Conservation (phyloP, 2,329 filamentous ascomycete genomes). For the Colletotrichum sp. region DNA sequence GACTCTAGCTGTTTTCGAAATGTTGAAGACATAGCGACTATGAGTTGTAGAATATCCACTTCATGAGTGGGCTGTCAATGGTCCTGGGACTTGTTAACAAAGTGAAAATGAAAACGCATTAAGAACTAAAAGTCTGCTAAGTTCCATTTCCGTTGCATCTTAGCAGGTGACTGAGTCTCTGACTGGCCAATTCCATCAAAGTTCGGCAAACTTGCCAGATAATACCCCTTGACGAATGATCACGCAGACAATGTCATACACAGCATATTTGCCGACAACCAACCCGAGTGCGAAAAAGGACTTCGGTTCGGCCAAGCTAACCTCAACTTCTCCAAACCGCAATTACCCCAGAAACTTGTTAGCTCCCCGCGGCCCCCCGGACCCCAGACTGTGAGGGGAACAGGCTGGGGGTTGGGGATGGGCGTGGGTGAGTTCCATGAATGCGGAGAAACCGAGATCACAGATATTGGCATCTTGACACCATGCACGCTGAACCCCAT, state of each 20-base stretch:
- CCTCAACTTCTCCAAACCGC: neutral
- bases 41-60: neutral
- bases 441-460: neutral
- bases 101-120: neutral
- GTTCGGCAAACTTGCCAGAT: neutral
- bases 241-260: neutral
- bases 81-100: no score
- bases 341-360: neutral
- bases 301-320: neutral
- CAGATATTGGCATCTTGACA: neutral
- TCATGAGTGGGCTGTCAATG: neutral
- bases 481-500: neutral
- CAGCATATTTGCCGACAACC: neutral
- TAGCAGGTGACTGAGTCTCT: neutral
- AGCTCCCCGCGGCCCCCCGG: neutral
- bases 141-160: neutral
- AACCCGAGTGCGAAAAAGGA: neutral
- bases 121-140: neutral
- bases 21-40: neutral
- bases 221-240: neutral
- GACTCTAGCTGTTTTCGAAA: neutral
- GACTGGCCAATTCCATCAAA: neutral
- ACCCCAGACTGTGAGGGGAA: neutral
- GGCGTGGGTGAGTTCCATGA: neutral
- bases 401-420: neutral